Conservation (phyloP, 805 yeast genomes). For the Saccharomycopsis fibuligera region DNA sequence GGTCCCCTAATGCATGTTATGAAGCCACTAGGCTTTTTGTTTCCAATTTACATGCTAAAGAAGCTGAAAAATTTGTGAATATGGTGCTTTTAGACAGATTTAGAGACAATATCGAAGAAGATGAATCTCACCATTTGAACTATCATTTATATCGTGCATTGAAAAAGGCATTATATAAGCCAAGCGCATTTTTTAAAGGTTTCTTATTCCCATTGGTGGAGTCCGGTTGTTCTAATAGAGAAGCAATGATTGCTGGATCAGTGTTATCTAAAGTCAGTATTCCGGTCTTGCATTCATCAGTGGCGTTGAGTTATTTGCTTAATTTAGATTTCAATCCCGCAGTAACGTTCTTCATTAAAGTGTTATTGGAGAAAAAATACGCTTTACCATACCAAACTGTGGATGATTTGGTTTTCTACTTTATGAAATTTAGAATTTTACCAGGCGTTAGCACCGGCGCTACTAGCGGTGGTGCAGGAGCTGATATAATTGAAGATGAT, state of each 20-base stretch:
- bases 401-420: conserved; percentile 89
- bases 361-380: conserved; percentile 86
- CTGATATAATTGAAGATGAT: conserved; percentile 26
- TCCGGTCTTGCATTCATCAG: conserved; percentile 94
- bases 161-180: conserved; percentile 90
- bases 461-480: conserved; percentile 32
- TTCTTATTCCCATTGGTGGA: conserved; percentile 87
- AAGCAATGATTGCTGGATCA: conserved; percentile 92
- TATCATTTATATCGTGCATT: conserved; percentile 89
- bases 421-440: conserved; percentile 78
- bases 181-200: conserved; percentile 96
- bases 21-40: conserved; percentile 95
- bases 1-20: conserved; percentile 94
- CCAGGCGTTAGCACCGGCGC: conserved; percentile 37
- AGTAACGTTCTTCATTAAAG: conserved; percentile 82
- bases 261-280: conserved; percentile 83
- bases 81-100: conserved; percentile 64
- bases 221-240: conserved; percentile 83
- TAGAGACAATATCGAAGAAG: conserved; percentile 62
- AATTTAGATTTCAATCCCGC: conserved; percentile 85
- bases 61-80: conserved; percentile 79
- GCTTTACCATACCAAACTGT: conserved; percentile 96
- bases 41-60: conserved; percentile 78
- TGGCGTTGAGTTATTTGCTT: conserved; percentile 80
- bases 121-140: conserved; percentile 63